phyloP scores from a whole-genome alignment of 306 rosid genomes.

The Delonix regia region DNA sequence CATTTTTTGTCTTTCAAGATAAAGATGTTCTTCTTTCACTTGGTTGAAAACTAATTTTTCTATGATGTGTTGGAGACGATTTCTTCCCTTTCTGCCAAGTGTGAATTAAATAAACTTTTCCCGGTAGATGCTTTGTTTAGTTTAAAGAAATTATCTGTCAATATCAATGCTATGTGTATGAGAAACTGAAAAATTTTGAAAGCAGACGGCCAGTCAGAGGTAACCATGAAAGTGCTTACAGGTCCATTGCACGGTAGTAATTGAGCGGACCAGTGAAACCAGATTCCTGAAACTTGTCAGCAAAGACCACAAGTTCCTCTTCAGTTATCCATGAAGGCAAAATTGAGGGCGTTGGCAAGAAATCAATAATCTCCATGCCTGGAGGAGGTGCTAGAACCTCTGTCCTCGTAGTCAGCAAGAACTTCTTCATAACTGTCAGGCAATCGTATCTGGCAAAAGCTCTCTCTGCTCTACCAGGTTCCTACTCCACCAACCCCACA shows the following conservation, averaged over 20 bases:
- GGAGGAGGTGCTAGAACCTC: constrained; percentile 50
- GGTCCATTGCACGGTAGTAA: constrained; percentile 72
- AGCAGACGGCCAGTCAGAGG: neutral
- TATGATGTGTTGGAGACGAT: neutral
- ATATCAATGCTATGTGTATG: neutral
- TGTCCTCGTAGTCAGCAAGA: constrained; percentile 40
- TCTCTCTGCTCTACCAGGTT: constrained; percentile 81
- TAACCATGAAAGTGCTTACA: constrained; percentile 50
- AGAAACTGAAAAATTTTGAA: neutral
- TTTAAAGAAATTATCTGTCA: neutral
- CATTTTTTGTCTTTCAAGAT: neutral
- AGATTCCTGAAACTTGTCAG: constrained; percentile 76
- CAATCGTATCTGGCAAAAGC: constrained; percentile 83
- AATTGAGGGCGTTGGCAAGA: constrained; percentile 58
- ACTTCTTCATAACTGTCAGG: constrained; percentile 73
- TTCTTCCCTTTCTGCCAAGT: neutral
- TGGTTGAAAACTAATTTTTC: neutral
- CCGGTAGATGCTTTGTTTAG: neutral
- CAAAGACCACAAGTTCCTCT: constrained; percentile 66
- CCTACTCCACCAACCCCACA: constrained; percentile 47
- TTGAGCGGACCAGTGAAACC: constrained; percentile 85
- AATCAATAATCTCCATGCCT: constrained; percentile 74
- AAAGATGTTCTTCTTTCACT: neutral
- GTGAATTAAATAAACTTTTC: neutral
- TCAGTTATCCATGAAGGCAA: constrained; percentile 77